These are phyloP conservation scores for Venturia effusa DNA, from an alignment of 2,329 filamentous ascomycete genomes.

Conservation along the genomic window DNA sequence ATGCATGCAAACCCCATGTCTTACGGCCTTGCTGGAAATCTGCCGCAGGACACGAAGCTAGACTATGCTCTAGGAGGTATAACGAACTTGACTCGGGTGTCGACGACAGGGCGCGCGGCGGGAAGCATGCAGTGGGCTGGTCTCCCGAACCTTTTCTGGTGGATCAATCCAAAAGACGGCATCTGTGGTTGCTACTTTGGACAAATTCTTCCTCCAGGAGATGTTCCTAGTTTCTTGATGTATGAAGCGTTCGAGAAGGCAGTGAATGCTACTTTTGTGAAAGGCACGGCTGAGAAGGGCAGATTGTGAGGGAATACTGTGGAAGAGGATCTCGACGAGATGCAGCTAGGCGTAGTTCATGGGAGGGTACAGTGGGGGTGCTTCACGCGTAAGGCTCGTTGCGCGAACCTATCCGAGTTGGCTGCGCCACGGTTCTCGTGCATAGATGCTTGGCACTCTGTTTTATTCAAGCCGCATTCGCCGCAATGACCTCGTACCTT, in stretches of 20 bases:
- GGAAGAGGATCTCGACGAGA: no score
- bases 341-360: no score
- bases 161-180: constrained; percentile 8
- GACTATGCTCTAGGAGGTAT: constrained; percentile 11
- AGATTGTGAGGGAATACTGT: background rate
- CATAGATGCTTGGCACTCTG: no score
- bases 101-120: background rate
- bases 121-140: constrained; percentile 11
- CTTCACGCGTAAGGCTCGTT: no score
- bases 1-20: constrained; percentile 10
- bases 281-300: background rate
- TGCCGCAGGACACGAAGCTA: constrained; percentile 3
- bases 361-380: no score
- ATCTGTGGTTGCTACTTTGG: constrained; percentile 11
- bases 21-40: constrained; percentile 11
- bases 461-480: no score
- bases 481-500: no score
- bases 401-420: no score
- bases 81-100: constrained; percentile 2
- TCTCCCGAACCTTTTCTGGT: constrained; percentile 12
- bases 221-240: constrained; percentile 7
- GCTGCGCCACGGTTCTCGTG: no score
- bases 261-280: constrained; percentile 1
- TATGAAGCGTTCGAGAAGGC: constrained; percentile 11
- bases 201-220: constrained; percentile 9